Conservation (phyloP, 2,329 filamentous ascomycete species). For the Zasmidium angulare region DNA sequence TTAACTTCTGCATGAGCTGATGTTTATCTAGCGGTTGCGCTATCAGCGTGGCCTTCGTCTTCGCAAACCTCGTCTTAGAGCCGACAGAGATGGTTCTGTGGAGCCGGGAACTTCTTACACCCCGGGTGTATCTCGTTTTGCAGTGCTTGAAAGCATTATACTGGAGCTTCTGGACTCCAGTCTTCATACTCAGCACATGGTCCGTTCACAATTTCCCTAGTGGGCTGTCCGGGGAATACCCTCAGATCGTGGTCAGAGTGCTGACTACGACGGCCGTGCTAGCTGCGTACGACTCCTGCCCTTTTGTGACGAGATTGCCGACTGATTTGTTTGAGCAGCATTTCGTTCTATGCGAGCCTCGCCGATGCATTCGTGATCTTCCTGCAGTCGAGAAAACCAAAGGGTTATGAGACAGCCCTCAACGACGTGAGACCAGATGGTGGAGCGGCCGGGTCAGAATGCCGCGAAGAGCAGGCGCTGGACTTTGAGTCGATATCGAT, state of each 20-base stretch:
- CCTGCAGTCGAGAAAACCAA: neutral
- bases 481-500: no score
- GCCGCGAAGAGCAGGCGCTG: no score
- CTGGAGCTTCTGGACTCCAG: slow-evolving; percentile 8
- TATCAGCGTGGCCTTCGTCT: slow-evolving; percentile 7
- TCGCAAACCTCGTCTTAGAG: slow-evolving; percentile 12
- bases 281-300: neutral
- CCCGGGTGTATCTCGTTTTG: slow-evolving; percentile 19
- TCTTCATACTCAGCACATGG: neutral
- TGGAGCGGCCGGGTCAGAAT: no score
- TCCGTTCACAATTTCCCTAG: neutral
- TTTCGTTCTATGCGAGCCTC: slow-evolving; percentile 12
- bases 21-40: slow-evolving; percentile 4
- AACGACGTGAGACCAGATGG: no score
- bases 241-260: neutral
- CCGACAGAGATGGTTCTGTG: slow-evolving; percentile 22
- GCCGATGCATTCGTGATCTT: slow-evolving; percentile 10
- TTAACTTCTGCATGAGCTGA: neutral
- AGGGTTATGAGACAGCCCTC: neutral
- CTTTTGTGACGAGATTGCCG: neutral
- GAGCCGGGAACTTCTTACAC: slow-evolving; percentile 19
- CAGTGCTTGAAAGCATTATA: slow-evolving; percentile 22
- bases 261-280: neutral
- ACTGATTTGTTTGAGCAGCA: neutral
- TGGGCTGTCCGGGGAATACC: neutral